These are phyloP conservation scores for Mesembryanthemum crystallinum DNA, from an alignment of 148 eudicot species.

Conservation along the genomic window DNA sequence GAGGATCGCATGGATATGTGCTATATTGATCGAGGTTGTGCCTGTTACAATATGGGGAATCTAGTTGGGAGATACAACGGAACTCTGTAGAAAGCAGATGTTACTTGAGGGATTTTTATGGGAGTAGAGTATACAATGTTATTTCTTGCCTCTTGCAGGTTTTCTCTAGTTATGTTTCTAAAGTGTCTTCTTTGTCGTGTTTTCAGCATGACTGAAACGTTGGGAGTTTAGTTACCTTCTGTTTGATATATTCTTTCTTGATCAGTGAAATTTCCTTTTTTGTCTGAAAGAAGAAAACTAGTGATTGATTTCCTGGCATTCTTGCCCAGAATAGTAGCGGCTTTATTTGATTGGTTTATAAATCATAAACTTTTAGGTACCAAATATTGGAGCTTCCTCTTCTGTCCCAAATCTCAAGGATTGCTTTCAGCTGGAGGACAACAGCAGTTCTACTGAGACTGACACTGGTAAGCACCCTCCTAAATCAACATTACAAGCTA, in stretches of 20 bases:
- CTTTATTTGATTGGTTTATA: background rate
- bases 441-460: background rate
- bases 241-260: background rate
- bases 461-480: constrained; percentile 14
- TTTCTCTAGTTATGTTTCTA: background rate
- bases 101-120: no score
- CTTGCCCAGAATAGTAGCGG: background rate
- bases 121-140: no score
- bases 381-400: background rate
- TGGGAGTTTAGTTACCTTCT: background rate
- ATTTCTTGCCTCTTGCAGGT: background rate
- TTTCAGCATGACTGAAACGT: background rate
- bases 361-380: constrained; percentile 8
- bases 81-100: background rate
- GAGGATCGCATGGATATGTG: background rate
- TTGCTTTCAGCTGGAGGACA: constrained; percentile 6
- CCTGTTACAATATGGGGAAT: background rate
- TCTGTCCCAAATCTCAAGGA: background rate
- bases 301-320: constrained; percentile 1
- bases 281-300: background rate
- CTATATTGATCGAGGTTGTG: no score
- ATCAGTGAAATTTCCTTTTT: background rate
- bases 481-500: background rate
- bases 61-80: background rate
- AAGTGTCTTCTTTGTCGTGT: background rate